Base-by-base conservation (phyloP, 2,329 filamentous ascomycete genomes). In the Drechslerella coelobrocha region DNA sequence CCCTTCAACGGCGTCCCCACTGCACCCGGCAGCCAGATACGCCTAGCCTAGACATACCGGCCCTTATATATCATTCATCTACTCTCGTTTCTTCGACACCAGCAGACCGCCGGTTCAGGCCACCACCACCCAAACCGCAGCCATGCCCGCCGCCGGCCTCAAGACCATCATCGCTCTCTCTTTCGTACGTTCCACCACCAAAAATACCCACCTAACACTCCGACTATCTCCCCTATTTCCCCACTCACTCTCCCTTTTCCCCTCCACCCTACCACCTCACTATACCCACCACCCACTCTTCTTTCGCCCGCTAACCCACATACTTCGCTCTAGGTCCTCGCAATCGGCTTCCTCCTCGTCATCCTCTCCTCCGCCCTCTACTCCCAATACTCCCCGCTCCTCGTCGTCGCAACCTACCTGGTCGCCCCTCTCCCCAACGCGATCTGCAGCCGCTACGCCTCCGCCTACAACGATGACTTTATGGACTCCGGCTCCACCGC, bases 81-180 rank as follows among this genome's bases (percentile, higher is more conserved):
- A 29, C 23, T 27, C 17, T 57, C 24, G 50, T 14, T 27, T 10
- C 29, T 27, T 26, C 47, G 37, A 61, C 51, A 47, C 52, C 23
- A 19, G 27, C 21, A 45, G 19, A 21, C 37, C 37, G 24, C 26
- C 48, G 47, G 53, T 68, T 29, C 37, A 60, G 60, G 61, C 61
- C 68, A 39, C 48, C 48, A 93, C 76, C 94, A 94, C 79, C 88
- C 99, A 78, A 97, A 97, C 19, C 41, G 41, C 41, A 19, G 72
- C 41, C 19, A 72, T 65, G 68, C 61, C 68, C 17, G 19, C 41
- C 50, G 57, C 94, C 76, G 94, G 94, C 79, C 88, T 99, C 78
- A 97, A 97, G 83, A 99, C 94, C 75, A 99, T 99, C 81, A 99
- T 99, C 81, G 91, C 91, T 74, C 90, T 99, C 76, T 97, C 94